Conservation (phyloP, 164 flowering plant genomes). For the Tetrastigma voinierianum region DNA sequence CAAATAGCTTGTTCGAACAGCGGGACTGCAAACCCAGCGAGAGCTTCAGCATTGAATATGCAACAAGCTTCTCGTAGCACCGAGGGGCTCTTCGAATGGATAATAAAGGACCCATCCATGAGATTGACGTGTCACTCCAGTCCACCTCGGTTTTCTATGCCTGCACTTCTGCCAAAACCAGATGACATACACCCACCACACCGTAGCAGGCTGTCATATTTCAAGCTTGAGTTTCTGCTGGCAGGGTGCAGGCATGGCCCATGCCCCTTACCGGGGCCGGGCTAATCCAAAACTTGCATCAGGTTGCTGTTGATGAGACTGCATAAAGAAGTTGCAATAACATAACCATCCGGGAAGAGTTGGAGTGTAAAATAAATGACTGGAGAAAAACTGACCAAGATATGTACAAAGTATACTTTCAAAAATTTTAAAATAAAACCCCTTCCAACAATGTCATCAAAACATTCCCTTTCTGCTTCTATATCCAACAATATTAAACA, state of each 20-base stretch:
- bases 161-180: constrained; percentile 67
- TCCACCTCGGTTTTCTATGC: constrained; percentile 55
- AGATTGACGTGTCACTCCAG: constrained; percentile 17
- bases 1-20: constrained; percentile 19
- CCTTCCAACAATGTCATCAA: too few relatives aligned
- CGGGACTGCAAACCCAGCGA: not conserved
- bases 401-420: too few relatives aligned
- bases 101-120: not conserved
- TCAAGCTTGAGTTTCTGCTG: constrained; percentile 23
- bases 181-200: constrained; percentile 3
- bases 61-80: constrained; percentile 37
- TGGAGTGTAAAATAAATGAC: too few relatives aligned
- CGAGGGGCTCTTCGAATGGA: constrained; percentile 29
- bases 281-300: constrained; percentile 92
- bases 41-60: constrained; percentile 7
- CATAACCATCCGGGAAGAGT: not conserved
- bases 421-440: too few relatives aligned
- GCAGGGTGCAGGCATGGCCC: constrained; percentile 98
- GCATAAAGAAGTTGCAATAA: constrained; percentile 24
- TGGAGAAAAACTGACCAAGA: too few relatives aligned
- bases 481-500: too few relatives aligned
- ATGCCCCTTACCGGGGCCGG: constrained; percentile 99
- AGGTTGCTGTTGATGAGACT: constrained; percentile 88
- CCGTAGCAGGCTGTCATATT: constrained; percentile 4
- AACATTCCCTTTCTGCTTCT: too few relatives aligned